Conservation (phyloP, 495 filamentous ascomycete species). For the Halenospora varia region DNA sequence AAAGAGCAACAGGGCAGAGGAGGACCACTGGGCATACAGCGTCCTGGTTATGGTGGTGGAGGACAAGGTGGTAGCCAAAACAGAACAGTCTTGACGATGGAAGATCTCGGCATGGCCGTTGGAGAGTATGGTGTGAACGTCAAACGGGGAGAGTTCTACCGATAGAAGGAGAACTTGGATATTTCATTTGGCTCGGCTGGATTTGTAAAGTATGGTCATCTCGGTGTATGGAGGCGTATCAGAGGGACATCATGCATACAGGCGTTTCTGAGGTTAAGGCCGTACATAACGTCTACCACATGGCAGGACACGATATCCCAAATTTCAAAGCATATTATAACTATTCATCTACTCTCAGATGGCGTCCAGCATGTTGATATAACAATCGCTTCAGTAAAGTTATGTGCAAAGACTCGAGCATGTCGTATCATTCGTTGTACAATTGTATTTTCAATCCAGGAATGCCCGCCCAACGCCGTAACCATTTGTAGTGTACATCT, state of each 20-base stretch:
- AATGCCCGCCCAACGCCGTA: neutral
- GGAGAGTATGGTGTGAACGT: constrained; percentile 96
- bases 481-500: constrained; percentile 14
- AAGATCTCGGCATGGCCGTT: constrained; percentile 96
- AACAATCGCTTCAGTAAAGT: no score
- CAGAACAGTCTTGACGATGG: constrained; percentile 95
- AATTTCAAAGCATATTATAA: no score
- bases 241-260: neutral
- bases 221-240: neutral
- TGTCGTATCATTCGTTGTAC: no score
- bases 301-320: no score
- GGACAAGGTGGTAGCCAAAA: constrained; percentile 88
- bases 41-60: constrained; percentile 89
- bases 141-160: constrained; percentile 95
- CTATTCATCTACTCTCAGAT: no score
- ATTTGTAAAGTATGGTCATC: neutral
- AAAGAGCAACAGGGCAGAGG: constrained; percentile 51
- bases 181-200: neutral
- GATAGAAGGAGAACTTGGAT: no score
- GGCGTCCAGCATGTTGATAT: no score
- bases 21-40: constrained; percentile 76
- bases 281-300: neutral
- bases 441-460: no score
- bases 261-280: neutral
- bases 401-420: no score